Conservation (phyloP, 2,329 filamentous ascomycete species). For the Pseudogymnoascus sp. region DNA sequence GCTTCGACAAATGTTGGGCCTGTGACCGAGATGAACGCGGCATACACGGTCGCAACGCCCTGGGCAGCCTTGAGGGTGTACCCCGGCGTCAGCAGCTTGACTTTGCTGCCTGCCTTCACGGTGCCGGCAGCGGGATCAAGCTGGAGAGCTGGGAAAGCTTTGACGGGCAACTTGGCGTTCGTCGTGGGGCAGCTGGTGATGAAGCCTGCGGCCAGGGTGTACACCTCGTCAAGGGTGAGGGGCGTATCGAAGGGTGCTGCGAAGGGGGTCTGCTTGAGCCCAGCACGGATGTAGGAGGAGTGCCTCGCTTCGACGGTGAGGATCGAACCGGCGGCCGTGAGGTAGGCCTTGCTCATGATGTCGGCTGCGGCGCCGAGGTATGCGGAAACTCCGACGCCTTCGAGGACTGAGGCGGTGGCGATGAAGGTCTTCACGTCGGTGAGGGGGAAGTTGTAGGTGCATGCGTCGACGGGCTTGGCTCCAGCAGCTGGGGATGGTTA, state of each 20-base stretch:
- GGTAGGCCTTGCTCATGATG: slow-evolving; percentile 51
- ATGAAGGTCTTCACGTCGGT: slow-evolving; percentile 46
- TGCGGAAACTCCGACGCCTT: slow-evolving; percentile 52
- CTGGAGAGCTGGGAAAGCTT: slow-evolving; percentile 49
- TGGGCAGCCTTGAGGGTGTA: slow-evolving; percentile 23
- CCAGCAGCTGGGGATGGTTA: slow-evolving; percentile 34
- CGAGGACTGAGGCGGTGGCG: slow-evolving; percentile 46
- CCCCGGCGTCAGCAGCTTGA: slow-evolving; percentile 26
- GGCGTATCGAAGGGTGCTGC: slow-evolving; percentile 56
- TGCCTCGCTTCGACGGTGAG: slow-evolving; percentile 61
- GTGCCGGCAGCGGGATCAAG: slow-evolving; percentile 24
- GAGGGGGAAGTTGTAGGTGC: slow-evolving; percentile 50
- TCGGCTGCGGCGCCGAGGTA: slow-evolving; percentile 57
- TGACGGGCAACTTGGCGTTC: slow-evolving; percentile 51
- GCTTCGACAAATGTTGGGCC: slow-evolving; percentile 32
- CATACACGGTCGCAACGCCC: slow-evolving; percentile 28
- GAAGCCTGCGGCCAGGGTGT: slow-evolving; percentile 58
- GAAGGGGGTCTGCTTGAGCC: slow-evolving; percentile 45
- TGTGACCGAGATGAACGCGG: slow-evolving; percentile 36
- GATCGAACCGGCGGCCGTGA: slow-evolving; percentile 57
- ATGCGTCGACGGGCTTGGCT: slow-evolving; percentile 45
- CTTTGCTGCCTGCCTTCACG: slow-evolving; percentile 21
- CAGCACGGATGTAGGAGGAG: slow-evolving; percentile 53
- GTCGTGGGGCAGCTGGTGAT: slow-evolving; percentile 49
- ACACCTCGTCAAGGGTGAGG: slow-evolving; percentile 52